Evolutionary conservation across 768 basidiomycete species (phyloP), one percentile per base, ranked within the genome.

Genomic region (Phylloporus rhodoxanthus): DNA sequence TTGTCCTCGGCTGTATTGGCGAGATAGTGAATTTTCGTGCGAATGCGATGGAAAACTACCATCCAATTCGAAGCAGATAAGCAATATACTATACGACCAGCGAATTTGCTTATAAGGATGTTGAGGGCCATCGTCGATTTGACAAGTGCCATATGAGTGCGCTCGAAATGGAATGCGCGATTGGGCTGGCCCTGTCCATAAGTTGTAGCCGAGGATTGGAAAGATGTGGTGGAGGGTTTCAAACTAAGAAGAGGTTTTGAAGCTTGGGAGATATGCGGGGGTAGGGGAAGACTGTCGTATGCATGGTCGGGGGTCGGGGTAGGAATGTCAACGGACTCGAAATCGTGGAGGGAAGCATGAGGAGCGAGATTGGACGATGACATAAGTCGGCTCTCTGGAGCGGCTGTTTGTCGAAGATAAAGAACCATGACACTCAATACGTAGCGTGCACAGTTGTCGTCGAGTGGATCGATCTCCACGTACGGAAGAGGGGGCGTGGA

Each of bases 31-130:
- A 93, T 85, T 68, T 85, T 86, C 39, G 71, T 68, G 39, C 82
- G 78, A 47, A 94, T 76, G 26, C 89, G 76, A 19, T 75, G 67
- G 57, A 87, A 81, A 14, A 95, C 85, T 8, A 87, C 78, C 45
- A 69, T 64, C 91, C 92, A 96, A 64, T 95, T 94, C 11, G 86
- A 85, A 1, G 87, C 85, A 2, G 92, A 92, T 15, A 97, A 76
- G 61, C 86, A 85, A 61, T 87, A 92, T 23, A 95, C 78, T 53
- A 94, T 82, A 43, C 84, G 80, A 10, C 87, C 86, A 19, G 86
- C 78, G 57, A 78, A 88, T 61, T 84, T 82, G 46, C 79, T 76
- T 52, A 90, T 82, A 21, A 85, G 71, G 19, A 72, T 70, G 53
- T 79, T 82, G 44, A 89, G 72, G 7, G 81, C 72, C 46, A 73